Evolutionary conservation across 2,329 filamentous ascomycete species (phyloP).

Genomic region (Paecilomyces niveus): DNA sequence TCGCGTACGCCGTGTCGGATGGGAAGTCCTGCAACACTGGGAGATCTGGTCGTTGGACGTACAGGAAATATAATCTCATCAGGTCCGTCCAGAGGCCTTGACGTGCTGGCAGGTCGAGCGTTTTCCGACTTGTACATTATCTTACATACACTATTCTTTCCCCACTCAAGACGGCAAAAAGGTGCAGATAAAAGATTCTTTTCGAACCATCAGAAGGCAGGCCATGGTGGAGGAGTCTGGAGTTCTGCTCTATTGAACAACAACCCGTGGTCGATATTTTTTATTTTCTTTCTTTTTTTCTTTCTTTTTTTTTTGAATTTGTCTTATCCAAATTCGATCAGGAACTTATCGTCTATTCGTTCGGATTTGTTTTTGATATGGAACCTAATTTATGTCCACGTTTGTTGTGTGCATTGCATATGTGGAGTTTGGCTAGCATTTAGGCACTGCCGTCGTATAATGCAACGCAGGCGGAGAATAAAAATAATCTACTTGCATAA

Average conservation of each 20-base stretch:
- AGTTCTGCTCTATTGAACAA: background rate
- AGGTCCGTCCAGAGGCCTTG: background rate
- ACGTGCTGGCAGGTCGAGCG: background rate
- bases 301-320: background rate
- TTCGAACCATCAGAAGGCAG: background rate
- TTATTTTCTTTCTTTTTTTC: too few species aligned
- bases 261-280: background rate
- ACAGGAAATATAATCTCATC: constrained; percentile 24
- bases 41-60: constrained; percentile 39
- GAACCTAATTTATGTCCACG: too few species aligned
- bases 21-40: constrained; percentile 35
- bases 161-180: background rate
- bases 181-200: background rate
- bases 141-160: background rate
- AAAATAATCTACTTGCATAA: too few species aligned
- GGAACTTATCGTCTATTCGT: background rate
- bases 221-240: background rate
- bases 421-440: too few species aligned
- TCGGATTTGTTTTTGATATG: too few species aligned
- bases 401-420: too few species aligned
- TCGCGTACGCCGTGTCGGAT: constrained; percentile 27
- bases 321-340: background rate
- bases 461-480: too few species aligned
- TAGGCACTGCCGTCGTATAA: too few species aligned
- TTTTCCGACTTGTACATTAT: background rate